Conservation (phyloP, 1,139 yeast species). For the Pichia sp. region DNA sequence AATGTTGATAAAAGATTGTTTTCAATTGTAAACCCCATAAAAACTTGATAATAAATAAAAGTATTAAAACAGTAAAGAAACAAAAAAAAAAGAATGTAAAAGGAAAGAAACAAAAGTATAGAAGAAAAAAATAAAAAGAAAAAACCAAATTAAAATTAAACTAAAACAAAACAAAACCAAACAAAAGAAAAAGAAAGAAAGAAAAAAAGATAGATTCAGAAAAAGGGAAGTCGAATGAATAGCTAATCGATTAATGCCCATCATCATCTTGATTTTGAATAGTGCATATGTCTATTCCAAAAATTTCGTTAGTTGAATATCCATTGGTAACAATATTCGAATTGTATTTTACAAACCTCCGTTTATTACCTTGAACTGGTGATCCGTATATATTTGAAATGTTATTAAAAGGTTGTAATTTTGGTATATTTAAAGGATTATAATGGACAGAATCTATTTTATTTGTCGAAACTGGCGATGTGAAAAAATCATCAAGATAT, state of each 20-base stretch:
- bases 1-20: no score
- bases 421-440: conserved; percentile 10
- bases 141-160: background rate
- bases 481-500: conserved; percentile 60
- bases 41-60: background rate
- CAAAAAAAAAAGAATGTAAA: background rate
- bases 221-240: no score
- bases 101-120: background rate
- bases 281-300: conserved; percentile 29
- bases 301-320: conserved; percentile 29
- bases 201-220: no score
- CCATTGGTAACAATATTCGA: conserved; percentile 11
- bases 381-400: conserved; percentile 17
- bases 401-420: no score
- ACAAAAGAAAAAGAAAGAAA: no score
- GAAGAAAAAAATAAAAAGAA: conserved; percentile 10
- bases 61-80: background rate
- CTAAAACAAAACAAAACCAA: no score
- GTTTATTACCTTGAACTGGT: conserved; percentile 17
- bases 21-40: background rate
- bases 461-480: conserved; percentile 39
- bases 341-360: conserved; percentile 1
- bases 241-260: no score
- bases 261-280: conserved; percentile 18
- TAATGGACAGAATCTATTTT: conserved; percentile 3